Conservation (phyloP, 768 basidiomycete genomes). For the Gelatoporia subvermispora region DNA sequence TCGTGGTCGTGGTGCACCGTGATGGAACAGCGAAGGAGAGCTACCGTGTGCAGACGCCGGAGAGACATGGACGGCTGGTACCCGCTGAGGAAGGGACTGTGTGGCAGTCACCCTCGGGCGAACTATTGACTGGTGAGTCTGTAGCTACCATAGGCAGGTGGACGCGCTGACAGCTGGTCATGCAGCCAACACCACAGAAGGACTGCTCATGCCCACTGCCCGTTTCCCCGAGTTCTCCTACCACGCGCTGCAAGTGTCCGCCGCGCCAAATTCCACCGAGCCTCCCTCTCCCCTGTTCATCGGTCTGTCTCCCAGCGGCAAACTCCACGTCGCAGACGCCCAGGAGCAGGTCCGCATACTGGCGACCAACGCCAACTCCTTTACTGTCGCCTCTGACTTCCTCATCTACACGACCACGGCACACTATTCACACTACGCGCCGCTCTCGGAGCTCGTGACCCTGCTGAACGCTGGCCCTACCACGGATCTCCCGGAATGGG, state of each 20-base stretch:
- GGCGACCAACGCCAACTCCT: conserved; percentile 62
- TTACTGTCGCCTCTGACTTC: conserved; percentile 67
- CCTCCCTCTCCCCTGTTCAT: conserved; percentile 39
- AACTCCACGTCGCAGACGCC: conserved; percentile 48
- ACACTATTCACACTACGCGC: conserved; percentile 76
- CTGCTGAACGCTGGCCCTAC: conserved; percentile 8
- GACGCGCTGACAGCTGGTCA: no score
- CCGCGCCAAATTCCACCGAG: background rate
- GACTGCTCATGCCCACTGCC: conserved; percentile 9
- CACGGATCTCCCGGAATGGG: conserved; percentile 37
- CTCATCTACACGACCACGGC: conserved; percentile 80
- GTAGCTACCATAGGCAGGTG: no score
- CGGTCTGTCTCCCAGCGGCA: conserved; percentile 62
- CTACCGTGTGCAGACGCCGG: conserved; percentile 10
- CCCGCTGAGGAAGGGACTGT: conserved; percentile 23
- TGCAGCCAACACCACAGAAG: no score
- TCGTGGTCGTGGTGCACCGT: conserved; percentile 3
- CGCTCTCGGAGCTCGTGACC: conserved; percentile 34
- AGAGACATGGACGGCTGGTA: conserved; percentile 45
- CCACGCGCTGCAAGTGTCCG: conserved; percentile 30
- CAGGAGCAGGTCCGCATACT: conserved; percentile 29
- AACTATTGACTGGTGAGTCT: conserved; percentile 32
- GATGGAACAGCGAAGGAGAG: conserved; percentile 1
- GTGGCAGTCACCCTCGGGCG: conserved; percentile 46
- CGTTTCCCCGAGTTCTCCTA: conserved; percentile 61